Conservation (phyloP, 352 stramenopile species). For the Elongisporangium undulatum region DNA sequence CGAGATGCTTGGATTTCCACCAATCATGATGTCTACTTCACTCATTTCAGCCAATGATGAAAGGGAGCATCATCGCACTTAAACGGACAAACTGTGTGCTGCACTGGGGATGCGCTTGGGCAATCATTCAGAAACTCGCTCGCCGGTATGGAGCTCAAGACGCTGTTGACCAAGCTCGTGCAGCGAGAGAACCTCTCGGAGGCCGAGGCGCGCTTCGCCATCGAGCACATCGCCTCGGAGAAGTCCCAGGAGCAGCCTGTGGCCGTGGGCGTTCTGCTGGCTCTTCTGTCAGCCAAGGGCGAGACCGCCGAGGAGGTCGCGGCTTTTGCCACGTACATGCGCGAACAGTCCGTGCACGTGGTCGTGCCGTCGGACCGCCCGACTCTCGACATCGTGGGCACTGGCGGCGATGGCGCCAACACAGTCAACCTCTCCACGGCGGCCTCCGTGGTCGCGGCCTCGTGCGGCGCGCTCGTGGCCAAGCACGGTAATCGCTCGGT, state of each 20-base stretch:
- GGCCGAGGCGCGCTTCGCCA: constrained; percentile 63
- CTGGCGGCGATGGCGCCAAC: constrained; percentile 96
- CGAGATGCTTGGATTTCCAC: neutral
- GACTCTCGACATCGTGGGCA: constrained; percentile 98
- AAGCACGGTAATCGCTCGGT: constrained; percentile 98
- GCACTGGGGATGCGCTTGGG: neutral
- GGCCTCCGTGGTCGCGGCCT: constrained; percentile 92
- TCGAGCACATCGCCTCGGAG: constrained; percentile 71
- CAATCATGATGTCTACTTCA: neutral
- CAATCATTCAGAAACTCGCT: neutral
- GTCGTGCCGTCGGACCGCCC: constrained; percentile 51
- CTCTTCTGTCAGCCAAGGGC: constrained; percentile 91
- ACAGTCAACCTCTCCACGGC: constrained; percentile 99
- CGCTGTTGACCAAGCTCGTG: constrained; percentile 70
- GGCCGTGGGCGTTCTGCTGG: constrained; percentile 90
- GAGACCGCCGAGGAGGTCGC: constrained; percentile 95
- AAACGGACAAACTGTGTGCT: neutral
- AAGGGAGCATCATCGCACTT: neutral
- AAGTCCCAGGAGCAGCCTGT: constrained; percentile 51
- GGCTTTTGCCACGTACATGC: constrained; percentile 96
- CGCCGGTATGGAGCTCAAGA: constrained; percentile 56
- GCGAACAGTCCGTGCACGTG: constrained; percentile 88
- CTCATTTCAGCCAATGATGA: neutral
- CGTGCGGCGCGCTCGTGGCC: constrained; percentile 91
- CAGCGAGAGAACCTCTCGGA: constrained; percentile 65